Base-by-base conservation (phyloP, 345 rosid genomes). In the Syzygium aqueum region DNA sequence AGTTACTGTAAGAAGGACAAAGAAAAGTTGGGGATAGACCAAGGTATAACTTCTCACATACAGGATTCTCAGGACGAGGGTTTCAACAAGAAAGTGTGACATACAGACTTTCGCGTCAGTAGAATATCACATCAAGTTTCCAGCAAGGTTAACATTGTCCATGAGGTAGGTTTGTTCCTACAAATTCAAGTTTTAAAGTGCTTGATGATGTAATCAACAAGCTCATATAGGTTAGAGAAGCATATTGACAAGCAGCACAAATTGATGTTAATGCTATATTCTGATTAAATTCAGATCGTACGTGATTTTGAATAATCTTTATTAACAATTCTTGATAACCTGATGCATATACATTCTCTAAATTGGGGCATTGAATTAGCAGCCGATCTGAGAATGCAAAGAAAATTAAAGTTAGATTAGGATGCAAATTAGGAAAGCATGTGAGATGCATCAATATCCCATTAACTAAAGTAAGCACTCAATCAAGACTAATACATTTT, bases 301-400 rank as follows among this genome's bases (percentile, higher is more conserved):
- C 99, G 98, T 98, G 99, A 92, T 90, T 92, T 50, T 89, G 88
- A 88, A 98, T 93, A 85, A 95, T 93, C 88, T 89, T 91, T 33
- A 94, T 87, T 87, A 98, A 90, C 88, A 91, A 90, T 63, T 92
- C 93, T 89, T 92, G 94, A 86, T 99, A 96, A 21, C 95, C 98
- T 19, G 94, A 93, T 83, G n/a, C 99, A 89, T 98, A 95, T 83
- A 98, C 97, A 86, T 90, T 89, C 86, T 96, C 91, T 84, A 98
- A 90, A 86, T 91, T 93, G 84, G 98, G 98, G 91, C 99, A 98
- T 40, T 96, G 99, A 84, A 98, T 94, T n/a, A 93, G 92, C 91
- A 96, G 86, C 87, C 95, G 95, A 86, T 96, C 96, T 89, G 95
- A 87, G 37, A 28, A 80, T 28, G 53, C 27, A 84, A 78, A 52